Base-by-base conservation (phyloP, 2,329 filamentous ascomycete genomes). In the Monosporascus sp. region DNA sequence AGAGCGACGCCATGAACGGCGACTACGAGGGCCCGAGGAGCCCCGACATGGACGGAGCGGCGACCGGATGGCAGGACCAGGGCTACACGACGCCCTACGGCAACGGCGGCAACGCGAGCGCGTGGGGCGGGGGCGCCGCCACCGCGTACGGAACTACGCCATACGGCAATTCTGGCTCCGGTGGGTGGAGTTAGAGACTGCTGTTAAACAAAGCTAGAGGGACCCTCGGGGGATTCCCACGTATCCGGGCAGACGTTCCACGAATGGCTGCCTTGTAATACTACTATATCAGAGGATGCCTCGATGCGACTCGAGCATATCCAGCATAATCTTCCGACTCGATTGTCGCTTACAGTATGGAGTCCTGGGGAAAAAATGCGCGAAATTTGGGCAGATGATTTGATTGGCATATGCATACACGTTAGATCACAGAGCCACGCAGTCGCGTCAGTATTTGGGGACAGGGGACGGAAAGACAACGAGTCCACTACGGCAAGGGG, bases 21-120 rank as follows among this genome's bases (percentile, higher is more conserved):
- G 79, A 80, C 54, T 82, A 82, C 59, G 81, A 82, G 61, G 86
- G 84, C 1, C 84, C 84, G 2, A 79, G 84, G 57, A 88, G 85
- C 65, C 86, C 86, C 11, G 84, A 86, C 57, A 77, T 86, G 78
- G 73, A 82, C 52, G 82, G 77, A 20, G 77, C 38, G 17, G 38
- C 38, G 17, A 77, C 76, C 20, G 78, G 77, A 26, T 85, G 82
- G 74, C 78, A 81, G 58, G 80, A 81, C 44, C 80, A 84, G 54
- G 88, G 87, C 37, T 89, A 83, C 66, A 86, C 83, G 9, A 89
- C 87, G 8, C 85, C 87, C 0, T 89, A 86, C 63, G 84, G 78
- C 24, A 77, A 71, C 60, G 74, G 74, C 22, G 81, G 81, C 24
- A 78, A 74, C 50, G 75, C 80, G 56, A 87, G 81, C 64, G 75